Base-by-base conservation (phyloP, 192 early-diverging fungal genomes). In the Dimargaris verticillata region DNA sequence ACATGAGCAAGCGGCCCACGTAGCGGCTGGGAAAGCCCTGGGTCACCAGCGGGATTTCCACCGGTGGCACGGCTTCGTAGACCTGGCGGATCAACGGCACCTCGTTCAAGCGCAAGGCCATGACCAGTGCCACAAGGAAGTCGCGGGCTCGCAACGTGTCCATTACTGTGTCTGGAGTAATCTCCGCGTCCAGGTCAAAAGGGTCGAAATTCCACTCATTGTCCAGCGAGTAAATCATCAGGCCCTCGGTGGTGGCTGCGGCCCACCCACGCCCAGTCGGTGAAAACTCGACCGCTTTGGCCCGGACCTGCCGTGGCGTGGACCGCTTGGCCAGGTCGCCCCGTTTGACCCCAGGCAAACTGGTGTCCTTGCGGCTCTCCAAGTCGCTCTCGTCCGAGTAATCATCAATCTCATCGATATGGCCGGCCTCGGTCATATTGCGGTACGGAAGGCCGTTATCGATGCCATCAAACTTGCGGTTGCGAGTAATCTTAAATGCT, bases 261-360 rank as follows among this genome's bases (percentile, higher is more conserved):
- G 92, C 92, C 92, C 92, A 99, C 25, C 91, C 82, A 28, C 91
- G 79, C 22, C 92, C 92, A 0, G 91, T 97, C 38, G 95, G 95
- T 1, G 95, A 83, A 73, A 99, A 99, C 22, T 81, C 74, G 12
- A 99, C 88, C 44, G 78, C 80, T 57, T 83, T 88, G 9, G 90
- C 88, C 33, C 92, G 84, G 41, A 86, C 84, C 65, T 89, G 85
- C 3, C 88, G 89, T 28, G 78, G 76, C 24, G 83, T 83, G 49
- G 78, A 74, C 20, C 97, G 79, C 53, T 80, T 73, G 28, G 87
- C 88, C 53, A 88, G 69, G 74, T 99, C 95, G 10, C 91, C 91
- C 10, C 72, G 74, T 54, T 80, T 76, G 18, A 88, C 93, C 4
- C 97, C 97, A 6, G 97, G 97, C 53, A 99, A 68, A 49, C 80